Conservation (phyloP, 805 yeast genomes). For the Geotrichum ghanense region DNA sequence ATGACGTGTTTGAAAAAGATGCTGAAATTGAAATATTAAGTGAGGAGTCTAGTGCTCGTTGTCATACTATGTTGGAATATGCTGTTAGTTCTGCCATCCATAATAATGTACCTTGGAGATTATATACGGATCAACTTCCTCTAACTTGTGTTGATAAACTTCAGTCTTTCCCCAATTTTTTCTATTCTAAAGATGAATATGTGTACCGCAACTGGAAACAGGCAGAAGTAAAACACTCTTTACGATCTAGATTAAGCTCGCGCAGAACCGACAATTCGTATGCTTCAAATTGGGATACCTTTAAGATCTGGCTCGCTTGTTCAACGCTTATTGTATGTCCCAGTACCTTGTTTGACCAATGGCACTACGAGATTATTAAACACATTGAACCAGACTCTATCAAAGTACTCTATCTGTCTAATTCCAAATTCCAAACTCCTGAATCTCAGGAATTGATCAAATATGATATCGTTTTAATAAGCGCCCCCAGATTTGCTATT, state of each 20-base stretch:
- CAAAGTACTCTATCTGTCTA: conserved; percentile 24
- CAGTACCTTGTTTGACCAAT: conserved; percentile 54
- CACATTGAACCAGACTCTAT: conserved; percentile 36
- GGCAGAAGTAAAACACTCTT: conserved; percentile 14
- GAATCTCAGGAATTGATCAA: conserved; percentile 27
- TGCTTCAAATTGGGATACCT: not conserved
- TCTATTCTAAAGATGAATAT: conserved; percentile 24
- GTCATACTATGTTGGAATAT: conserved; percentile 24
- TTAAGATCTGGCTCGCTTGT: conserved; percentile 32
- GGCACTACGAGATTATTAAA: conserved; percentile 47
- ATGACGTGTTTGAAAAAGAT: not conserved
- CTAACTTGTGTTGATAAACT: conserved; percentile 29
- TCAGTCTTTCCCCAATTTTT: conserved; percentile 33
- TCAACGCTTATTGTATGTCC: conserved; percentile 55
- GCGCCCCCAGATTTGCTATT: conserved; percentile 35
- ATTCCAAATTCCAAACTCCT: conserved; percentile 17
- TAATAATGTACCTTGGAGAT: conserved; percentile 50
- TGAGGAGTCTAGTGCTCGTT: conserved; percentile 28
- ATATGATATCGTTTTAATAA: conserved; percentile 44
- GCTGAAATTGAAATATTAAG: conserved; percentile 22
- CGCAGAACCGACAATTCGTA: not conserved
- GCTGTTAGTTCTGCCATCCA: conserved; percentile 35
- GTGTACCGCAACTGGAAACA: conserved; percentile 15
- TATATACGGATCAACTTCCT: conserved; percentile 35
- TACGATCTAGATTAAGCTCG: conserved; percentile 17